Conservation (phyloP, 1,284 basidiomycete species). For the Blastosporella zonata region DNA sequence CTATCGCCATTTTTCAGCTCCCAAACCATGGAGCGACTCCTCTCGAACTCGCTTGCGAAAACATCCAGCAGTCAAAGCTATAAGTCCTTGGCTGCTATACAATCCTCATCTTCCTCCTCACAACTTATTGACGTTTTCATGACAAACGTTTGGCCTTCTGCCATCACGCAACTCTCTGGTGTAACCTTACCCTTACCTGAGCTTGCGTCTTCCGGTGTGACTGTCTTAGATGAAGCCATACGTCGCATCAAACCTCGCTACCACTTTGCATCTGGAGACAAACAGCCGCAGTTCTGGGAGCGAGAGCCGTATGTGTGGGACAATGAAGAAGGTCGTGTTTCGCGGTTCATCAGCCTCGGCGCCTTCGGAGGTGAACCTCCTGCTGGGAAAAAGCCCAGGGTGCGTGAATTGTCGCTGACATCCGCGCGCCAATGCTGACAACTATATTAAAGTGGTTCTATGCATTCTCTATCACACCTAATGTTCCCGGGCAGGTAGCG, state of each 20-base stretch:
- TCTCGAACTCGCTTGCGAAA: slow-evolving; percentile 61
- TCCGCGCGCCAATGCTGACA: slow-evolving; percentile 8
- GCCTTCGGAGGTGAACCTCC: slow-evolving; percentile 71
- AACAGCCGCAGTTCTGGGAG: slow-evolving; percentile 82
- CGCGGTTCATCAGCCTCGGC: slow-evolving; percentile 82
- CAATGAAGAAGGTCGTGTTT: slow-evolving; percentile 63
- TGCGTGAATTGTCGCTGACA: slow-evolving; percentile 34
- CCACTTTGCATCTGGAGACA: slow-evolving; percentile 68
- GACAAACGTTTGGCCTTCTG: slow-evolving; percentile 75
- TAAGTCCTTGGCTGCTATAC: slow-evolving; percentile 66
- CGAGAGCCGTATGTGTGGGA: slow-evolving; percentile 87
- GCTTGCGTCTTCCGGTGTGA: slow-evolving; percentile 42
- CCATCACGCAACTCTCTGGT: slow-evolving; percentile 64
- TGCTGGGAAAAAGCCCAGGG: slow-evolving; percentile 78
- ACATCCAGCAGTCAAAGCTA: slow-evolving; percentile 48
- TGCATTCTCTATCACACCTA: slow-evolving; percentile 44
- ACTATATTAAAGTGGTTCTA: slow-evolving; percentile 44
- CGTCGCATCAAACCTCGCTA: slow-evolving; percentile 70
- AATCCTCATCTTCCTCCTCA: slow-evolving; percentile 54
- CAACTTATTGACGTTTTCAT: slow-evolving; percentile 81
- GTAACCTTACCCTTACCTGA: slow-evolving; percentile 46
- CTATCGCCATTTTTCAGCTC: slow-evolving; percentile 69
- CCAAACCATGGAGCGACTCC: slow-evolving; percentile 68
- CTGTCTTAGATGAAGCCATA: slow-evolving; percentile 68
- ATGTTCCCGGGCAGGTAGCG: slow-evolving; percentile 32